A percentile compares a stretch with the other conserved stretches of the same genome.
Evolutionary conservation across 345 rosid species (phyloP).

Genomic region (Adansonia digitata): DNA sequence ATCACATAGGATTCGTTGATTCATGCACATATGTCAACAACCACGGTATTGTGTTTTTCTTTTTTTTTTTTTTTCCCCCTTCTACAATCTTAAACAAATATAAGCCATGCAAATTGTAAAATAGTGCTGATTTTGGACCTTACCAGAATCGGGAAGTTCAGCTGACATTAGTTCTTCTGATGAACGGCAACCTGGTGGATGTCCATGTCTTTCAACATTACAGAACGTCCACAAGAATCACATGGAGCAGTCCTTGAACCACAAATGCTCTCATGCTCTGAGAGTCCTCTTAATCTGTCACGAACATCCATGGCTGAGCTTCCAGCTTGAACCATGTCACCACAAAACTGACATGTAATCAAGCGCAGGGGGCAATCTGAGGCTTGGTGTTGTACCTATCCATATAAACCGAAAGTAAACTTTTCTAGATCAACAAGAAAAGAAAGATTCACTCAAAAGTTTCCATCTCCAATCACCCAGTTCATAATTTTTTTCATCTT

Average conservation of each 20-base stretch:
- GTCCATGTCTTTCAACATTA: constrained; percentile 97
- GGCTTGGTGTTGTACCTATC: constrained; percentile 79
- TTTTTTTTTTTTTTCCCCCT: not conserved
- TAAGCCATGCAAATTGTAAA: not conserved
- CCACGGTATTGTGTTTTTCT: not conserved
- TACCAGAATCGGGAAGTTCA: not conserved
- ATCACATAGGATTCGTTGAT: not conserved
- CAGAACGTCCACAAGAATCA: constrained; percentile 89
- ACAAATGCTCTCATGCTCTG: constrained; percentile 88
- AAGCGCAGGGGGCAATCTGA: constrained; percentile 66
- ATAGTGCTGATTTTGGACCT: not conserved
- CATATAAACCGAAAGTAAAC: not conserved
- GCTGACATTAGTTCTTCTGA: constrained; percentile 45
- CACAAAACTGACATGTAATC: constrained; percentile 77
- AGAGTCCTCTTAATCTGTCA: constrained; percentile 80
- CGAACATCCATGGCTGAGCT: constrained; percentile 58
- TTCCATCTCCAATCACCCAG: not conserved
- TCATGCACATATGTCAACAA: not conserved
- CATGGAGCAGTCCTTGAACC: constrained; percentile 95
- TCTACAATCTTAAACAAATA: not conserved
- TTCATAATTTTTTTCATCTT: not conserved
- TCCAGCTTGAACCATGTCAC: constrained; percentile 95
- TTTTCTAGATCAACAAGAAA: not conserved
- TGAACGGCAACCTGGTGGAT: constrained; percentile 91
- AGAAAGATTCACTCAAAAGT: not conserved